Conservation (phyloP, 345 rosid genomes). For the Bretschneidera sinensis region DNA sequence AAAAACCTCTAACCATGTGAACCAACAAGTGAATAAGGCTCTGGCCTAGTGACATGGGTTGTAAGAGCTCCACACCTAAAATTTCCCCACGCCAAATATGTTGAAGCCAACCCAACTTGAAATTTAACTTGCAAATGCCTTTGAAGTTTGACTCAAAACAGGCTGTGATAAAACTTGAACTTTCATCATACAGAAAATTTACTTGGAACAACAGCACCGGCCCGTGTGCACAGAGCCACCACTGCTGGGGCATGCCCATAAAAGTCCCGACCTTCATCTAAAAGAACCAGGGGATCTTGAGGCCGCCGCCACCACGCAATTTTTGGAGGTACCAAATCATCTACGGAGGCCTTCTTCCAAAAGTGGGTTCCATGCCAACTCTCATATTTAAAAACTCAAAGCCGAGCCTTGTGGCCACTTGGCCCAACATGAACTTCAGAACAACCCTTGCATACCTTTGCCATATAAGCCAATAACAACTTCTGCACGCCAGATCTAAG, state of each 20-base stretch:
- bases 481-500: slow-evolving; percentile 57
- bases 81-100: not conserved
- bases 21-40: not conserved
- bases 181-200: slow-evolving; percentile 69
- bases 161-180: slow-evolving; percentile 49
- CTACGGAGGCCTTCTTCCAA: slow-evolving; percentile 75
- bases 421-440: slow-evolving; percentile 81
- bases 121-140: not conserved
- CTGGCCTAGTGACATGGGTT: not conserved
- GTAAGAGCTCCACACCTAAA: not conserved
- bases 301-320: slow-evolving; percentile 72
- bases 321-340: slow-evolving; percentile 75
- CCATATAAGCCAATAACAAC: slow-evolving; percentile 55
- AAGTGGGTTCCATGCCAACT: slow-evolving; percentile 73
- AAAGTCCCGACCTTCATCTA: slow-evolving; percentile 53
- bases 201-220: slow-evolving; percentile 55
- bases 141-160: not conserved
- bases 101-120: not conserved
- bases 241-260: slow-evolving; percentile 90
- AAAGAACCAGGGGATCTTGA: slow-evolving; percentile 71
- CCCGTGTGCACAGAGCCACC: slow-evolving; percentile 67
- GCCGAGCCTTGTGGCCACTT: slow-evolving; percentile 79
- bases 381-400: slow-evolving; percentile 72
- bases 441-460: slow-evolving; percentile 72
- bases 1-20: too few species aligned